Conservation (phyloP, 495 filamentous ascomycete genomes). For the Xylaria longipes region DNA sequence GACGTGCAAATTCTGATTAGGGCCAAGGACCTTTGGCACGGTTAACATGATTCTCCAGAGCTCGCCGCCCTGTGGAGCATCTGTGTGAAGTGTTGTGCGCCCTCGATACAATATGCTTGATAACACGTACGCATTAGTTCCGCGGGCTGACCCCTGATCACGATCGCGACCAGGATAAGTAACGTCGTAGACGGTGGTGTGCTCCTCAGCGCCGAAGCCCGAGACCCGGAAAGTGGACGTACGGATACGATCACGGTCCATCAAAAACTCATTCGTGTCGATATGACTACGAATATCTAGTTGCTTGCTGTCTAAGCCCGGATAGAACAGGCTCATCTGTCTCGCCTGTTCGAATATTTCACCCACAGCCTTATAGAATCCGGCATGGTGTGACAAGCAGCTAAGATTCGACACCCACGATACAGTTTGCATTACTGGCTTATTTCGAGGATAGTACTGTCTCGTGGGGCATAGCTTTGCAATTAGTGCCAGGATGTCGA, state of each 20-base stretch:
- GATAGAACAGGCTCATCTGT: conserved; percentile 37
- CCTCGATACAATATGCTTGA: conserved; percentile 25
- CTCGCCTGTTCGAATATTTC: conserved; percentile 52
- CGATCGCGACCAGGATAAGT: conserved; percentile 41
- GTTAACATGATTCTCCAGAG: neutral
- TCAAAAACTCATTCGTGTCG: neutral
- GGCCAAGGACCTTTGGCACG: conserved; percentile 4
- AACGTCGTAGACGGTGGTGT: conserved; percentile 45
- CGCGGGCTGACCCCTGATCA: conserved; percentile 16
- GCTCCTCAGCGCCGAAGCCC: conserved; percentile 61
- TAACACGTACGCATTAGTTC: conserved; percentile 19
- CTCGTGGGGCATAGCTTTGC: conserved; percentile 59
- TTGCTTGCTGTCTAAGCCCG: neutral
- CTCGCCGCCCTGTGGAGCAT: neutral
- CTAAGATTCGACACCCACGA: conserved; percentile 41
- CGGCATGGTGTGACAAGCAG: conserved; percentile 58
- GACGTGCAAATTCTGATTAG: neutral
- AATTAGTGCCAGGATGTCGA: conserved; percentile 50
- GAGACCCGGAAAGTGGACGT: conserved; percentile 54
- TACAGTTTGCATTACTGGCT: conserved; percentile 38
- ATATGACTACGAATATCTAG: conserved; percentile 6
- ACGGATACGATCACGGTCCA: conserved; percentile 53
- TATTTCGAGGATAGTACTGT: conserved; percentile 35
- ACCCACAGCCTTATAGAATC: conserved; percentile 49
- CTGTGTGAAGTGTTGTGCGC: neutral